Percentiles rank a stretch among this genome's conserved stretches.
phyloP scores from a whole-genome alignment of 192 early-diverging fungal genomes.

The Borealophlyctis nickersoniae region DNA sequence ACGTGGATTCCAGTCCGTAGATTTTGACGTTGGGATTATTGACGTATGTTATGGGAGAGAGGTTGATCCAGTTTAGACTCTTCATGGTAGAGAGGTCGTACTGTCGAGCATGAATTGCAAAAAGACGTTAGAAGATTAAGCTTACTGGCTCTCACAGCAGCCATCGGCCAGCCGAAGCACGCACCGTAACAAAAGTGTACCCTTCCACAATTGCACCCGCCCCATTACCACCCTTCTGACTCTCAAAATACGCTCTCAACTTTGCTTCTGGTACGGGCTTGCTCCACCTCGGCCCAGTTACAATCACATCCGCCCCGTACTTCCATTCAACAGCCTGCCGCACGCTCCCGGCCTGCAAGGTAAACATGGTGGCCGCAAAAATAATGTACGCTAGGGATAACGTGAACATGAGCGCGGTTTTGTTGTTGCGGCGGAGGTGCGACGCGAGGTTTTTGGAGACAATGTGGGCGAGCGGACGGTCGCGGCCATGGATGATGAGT shows the following conservation, averaged over 20 bases:
- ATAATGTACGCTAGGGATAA: constrained; percentile 35
- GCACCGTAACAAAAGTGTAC: constrained; percentile 28
- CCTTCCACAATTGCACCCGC: constrained; percentile 5
- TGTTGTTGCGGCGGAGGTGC: constrained; percentile 27
- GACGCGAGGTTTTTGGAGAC: constrained; percentile 30
- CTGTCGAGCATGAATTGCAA: background rate
- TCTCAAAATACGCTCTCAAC: constrained; percentile 9
- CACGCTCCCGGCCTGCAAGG: constrained; percentile 21
- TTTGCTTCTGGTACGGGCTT: constrained; percentile 19
- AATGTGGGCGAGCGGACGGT: constrained; percentile 15
- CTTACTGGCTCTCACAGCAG: background rate
- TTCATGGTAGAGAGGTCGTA: background rate
- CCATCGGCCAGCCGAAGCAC: background rate
- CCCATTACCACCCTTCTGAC: background rate
- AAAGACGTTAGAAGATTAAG: background rate
- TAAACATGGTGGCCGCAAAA: constrained; percentile 36
- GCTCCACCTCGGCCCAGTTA: constrained; percentile 9
- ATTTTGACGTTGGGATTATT: background rate
- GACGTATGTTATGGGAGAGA: background rate
- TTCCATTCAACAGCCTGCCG: constrained; percentile 26
- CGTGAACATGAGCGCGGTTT: constrained; percentile 32
- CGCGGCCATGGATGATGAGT: constrained; percentile 13
- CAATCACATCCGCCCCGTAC: constrained; percentile 26
- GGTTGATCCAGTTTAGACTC: background rate
- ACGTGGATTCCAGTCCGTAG: constrained; percentile 23